phyloP scores from a whole-genome alignment of 2,329 filamentous ascomycete genomes.

The Cordyceps javanica region DNA sequence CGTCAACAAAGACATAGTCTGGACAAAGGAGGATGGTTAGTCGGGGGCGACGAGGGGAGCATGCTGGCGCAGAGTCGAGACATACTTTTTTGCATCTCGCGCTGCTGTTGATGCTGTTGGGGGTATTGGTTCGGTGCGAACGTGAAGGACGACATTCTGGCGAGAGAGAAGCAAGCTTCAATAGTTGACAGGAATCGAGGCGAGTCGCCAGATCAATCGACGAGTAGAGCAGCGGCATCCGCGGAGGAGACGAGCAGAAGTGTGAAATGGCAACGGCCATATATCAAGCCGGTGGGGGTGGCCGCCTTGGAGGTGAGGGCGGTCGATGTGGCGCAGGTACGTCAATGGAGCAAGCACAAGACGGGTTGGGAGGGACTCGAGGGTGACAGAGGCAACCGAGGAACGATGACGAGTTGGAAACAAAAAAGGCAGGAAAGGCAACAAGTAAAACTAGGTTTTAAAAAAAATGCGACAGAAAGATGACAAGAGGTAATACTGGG shows the following conservation, averaged over 20 bases:
- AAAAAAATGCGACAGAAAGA: background rate
- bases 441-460: too few species aligned
- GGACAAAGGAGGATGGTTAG: constrained; percentile 28
- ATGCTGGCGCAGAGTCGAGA: background rate
- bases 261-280: constrained; percentile 7
- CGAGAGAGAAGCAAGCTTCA: constrained; percentile 55
- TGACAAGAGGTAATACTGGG: background rate
- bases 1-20: constrained; percentile 99
- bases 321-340: constrained; percentile 1
- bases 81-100: constrained; percentile 31
- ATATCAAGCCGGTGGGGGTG: constrained; percentile 8
- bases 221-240: background rate
- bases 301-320: background rate
- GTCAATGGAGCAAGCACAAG: background rate
- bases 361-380: background rate
- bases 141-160: constrained; percentile 69
- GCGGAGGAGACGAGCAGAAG: background rate
- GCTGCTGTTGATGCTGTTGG: constrained; percentile 40
- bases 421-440: background rate
- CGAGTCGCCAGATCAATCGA: background rate
- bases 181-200: constrained; percentile 42
- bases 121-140: constrained; percentile 57
- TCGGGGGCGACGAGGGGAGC: background rate
- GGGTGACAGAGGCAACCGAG: background rate
- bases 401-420: background rate